phyloP scores from a whole-genome alignment of 23 red algal species.

The Gracilaria gracilis region DNA sequence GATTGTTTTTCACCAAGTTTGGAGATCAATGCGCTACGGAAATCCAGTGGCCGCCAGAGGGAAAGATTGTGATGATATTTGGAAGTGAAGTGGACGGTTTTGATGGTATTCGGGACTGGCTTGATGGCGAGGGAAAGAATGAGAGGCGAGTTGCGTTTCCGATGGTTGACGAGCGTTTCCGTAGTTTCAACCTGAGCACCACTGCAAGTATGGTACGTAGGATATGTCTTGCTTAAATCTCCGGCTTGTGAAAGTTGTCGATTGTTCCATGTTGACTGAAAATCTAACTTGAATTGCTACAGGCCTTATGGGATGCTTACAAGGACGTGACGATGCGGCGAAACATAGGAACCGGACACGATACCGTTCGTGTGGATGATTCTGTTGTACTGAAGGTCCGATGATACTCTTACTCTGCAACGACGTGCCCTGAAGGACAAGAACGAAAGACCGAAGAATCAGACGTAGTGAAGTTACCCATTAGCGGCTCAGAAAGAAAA shows the following conservation, averaged over 20 bases:
- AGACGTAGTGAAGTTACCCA: too few relatives aligned
- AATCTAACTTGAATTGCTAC: not conserved
- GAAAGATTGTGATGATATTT: slow-evolving; percentile 71
- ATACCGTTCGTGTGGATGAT: not conserved
- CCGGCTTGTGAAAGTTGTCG: too few relatives aligned
- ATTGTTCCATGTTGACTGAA: not conserved
- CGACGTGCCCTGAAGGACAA: not conserved
- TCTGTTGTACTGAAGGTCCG: not conserved
- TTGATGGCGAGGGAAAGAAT: not conserved
- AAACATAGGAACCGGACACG: not conserved
- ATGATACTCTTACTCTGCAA: not conserved
- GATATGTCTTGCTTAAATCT: too few relatives aligned
- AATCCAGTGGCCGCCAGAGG: slow-evolving; percentile 41
- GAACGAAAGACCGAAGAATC: too few relatives aligned
- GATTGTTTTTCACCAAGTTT: slow-evolving; percentile 92
- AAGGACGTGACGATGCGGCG: slow-evolving; percentile 16
- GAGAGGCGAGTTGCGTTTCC: slow-evolving; percentile 67
- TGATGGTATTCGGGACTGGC: slow-evolving; percentile 65
- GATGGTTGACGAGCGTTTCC: slow-evolving; percentile 72
- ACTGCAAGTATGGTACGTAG: slow-evolving; percentile 68
- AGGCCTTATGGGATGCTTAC: slow-evolving; percentile 79
- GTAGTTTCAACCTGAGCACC: slow-evolving; percentile 75
- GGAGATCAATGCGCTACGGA: slow-evolving; percentile 44
- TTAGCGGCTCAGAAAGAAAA: too few relatives aligned
- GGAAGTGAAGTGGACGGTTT: slow-evolving; percentile 74